Conservation (phyloP, 345 rosid genomes). For the Salix purpurea region DNA sequence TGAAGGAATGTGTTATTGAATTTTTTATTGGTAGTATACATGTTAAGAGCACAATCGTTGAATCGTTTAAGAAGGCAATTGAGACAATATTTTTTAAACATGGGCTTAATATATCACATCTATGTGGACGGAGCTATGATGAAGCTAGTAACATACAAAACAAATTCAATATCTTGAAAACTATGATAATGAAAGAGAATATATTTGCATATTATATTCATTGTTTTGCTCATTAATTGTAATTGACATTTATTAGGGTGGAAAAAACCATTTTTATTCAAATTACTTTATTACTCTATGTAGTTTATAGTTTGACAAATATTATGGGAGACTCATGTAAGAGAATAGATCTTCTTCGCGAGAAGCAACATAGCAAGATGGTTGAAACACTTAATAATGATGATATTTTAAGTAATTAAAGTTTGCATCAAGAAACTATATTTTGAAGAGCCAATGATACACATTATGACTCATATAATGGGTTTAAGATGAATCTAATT, state of each 20-base stretch:
- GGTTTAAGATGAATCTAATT: background rate
- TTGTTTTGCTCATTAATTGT: no score
- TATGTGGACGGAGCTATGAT: background rate
- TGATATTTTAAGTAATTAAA: background rate
- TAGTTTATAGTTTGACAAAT: background rate
- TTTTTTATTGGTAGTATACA: background rate
- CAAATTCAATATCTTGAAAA: no score
- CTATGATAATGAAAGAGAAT: no score
- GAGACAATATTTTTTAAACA: background rate
- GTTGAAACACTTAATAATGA: background rate
- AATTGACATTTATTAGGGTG: background rate
- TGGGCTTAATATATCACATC: background rate
- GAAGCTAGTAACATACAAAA: background rate
- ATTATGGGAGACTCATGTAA: background rate
- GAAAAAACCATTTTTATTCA: background rate
- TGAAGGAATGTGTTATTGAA: background rate
- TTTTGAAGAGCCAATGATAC: background rate
- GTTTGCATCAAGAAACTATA: constrained; percentile 3
- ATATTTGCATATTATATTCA: no score
- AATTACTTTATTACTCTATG: background rate
- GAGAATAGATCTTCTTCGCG: background rate
- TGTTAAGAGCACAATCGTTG: background rate
- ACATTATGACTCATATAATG: background rate
- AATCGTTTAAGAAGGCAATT: background rate
- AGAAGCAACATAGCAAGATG: background rate